A percentile compares a stretch with the other conserved stretches of the same genome.
Evolutionary conservation across 106 monocot genomes (phyloP).

Genomic region (Dioscorea zingiberensis): DNA sequence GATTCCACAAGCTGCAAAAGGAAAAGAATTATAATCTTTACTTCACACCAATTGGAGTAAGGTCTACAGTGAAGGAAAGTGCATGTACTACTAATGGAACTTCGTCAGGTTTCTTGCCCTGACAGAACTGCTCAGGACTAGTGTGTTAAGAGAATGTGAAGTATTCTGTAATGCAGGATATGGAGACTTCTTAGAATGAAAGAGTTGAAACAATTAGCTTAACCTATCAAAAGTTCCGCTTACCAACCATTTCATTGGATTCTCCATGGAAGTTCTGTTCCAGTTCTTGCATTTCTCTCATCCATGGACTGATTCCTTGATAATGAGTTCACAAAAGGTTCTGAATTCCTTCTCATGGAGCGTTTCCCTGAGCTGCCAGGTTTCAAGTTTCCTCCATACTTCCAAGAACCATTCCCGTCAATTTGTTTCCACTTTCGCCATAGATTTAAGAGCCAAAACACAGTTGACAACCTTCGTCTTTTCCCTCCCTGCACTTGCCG

Average conservation of each 20-base stretch:
- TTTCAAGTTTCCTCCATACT: constrained; percentile 56
- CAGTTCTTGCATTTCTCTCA: constrained; percentile 36
- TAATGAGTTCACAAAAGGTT: constrained; percentile 56
- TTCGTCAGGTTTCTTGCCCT: constrained; percentile 85
- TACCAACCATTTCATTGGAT: constrained; percentile 70
- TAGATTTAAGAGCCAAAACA: constrained; percentile 77
- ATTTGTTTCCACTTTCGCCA: constrained; percentile 70
- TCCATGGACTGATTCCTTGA: constrained; percentile 31
- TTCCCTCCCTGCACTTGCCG: constrained; percentile 69
- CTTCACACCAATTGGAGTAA: neutral
- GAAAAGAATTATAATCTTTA: neutral
- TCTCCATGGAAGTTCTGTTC: constrained; percentile 31
- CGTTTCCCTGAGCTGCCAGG: constrained; percentile 41
- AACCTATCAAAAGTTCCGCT: neutral
- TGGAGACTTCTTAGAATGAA: neutral
- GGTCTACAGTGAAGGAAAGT: neutral
- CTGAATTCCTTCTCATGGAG: constrained; percentile 66
- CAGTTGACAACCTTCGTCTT: constrained; percentile 67
- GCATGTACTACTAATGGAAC: constrained; percentile 49
- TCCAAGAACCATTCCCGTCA: constrained; percentile 51
- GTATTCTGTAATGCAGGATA: constrained; percentile 28
- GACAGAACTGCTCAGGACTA: constrained; percentile 62
- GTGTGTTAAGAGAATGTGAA: constrained; percentile 56
- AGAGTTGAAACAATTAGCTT: neutral
- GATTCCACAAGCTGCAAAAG: constrained; percentile 69